A percentile compares a stretch with the other conserved stretches of the same genome.
phyloP scores from a whole-genome alignment of 2,329 filamentous ascomycete genomes.

The Alternaria sp. region DNA sequence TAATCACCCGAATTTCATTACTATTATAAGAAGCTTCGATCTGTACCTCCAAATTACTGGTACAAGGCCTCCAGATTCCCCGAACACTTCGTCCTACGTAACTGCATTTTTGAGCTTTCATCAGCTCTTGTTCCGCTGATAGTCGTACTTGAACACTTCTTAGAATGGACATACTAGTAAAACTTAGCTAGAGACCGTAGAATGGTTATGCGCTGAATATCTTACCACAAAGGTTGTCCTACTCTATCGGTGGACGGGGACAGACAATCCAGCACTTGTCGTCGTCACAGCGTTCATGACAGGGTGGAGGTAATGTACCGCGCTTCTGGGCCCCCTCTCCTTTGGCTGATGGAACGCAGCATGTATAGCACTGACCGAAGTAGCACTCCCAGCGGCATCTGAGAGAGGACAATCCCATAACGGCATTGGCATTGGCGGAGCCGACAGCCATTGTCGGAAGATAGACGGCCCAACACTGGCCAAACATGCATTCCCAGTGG shows the following conservation, averaged over 20 bases:
- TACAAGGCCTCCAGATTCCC: neutral
- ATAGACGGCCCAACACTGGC: slow-evolving; percentile 6
- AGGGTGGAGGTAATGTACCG: neutral
- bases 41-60: neutral
- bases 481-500: slow-evolving; percentile 1
- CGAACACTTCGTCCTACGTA: neutral
- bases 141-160: neutral
- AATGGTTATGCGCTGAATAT: neutral
- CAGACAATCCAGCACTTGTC: neutral
- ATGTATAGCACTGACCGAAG: neutral
- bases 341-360: slow-evolving; percentile 1
- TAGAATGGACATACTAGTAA: neutral
- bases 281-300: neutral
- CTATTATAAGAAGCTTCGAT: neutral
- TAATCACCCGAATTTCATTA: neutral
- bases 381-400: slow-evolving; percentile 1
- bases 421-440: neutral
- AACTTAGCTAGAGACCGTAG: neutral
- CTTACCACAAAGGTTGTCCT: neutral
- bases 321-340: neutral
- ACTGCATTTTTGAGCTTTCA: neutral
- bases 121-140: neutral
- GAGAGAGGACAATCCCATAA: neutral
- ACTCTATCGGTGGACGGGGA: neutral
- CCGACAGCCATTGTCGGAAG: neutral